phyloP scores from a whole-genome alignment of 495 filamentous ascomycete species.

The Xeromyces bisporus region DNA sequence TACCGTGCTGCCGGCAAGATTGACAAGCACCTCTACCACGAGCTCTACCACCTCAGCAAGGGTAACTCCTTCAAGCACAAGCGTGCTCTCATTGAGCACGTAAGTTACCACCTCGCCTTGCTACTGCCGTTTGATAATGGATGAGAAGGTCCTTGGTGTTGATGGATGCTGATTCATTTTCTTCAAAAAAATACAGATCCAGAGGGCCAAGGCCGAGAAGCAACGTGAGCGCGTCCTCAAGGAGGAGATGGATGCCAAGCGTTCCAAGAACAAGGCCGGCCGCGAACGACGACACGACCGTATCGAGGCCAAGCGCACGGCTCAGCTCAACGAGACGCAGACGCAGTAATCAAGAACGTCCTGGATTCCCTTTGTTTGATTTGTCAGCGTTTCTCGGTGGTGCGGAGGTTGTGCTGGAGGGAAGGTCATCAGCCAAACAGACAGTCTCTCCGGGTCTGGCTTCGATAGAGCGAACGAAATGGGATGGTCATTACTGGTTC shows the following conservation, averaged over 20 bases:
- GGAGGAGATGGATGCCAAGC: conserved; percentile 99
- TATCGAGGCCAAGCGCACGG: conserved; percentile 73
- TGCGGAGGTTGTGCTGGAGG: conserved; percentile 23
- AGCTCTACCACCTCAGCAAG: conserved; percentile 98
- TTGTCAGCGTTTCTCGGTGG: conserved; percentile 15
- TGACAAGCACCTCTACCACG: conserved; percentile 99
- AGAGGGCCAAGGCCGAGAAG: conserved; percentile 99
- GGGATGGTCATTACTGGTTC: conserved; percentile 11
- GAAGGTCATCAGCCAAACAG: conserved; percentile 8
- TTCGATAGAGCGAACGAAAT: conserved; percentile 3
- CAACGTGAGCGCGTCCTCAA: conserved; percentile 81
- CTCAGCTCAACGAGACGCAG: conserved; percentile 51
- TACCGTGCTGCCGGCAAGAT: conserved; percentile 99
- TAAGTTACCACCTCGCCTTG: no score
- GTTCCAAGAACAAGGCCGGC: conserved; percentile 98
- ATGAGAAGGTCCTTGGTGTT: background rate
- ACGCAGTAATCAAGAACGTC: conserved; percentile 43
- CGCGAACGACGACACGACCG: conserved; percentile 91
- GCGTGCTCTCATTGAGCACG: conserved; percentile 97
- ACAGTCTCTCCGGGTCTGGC: conserved; percentile 2
- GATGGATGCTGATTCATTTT: background rate
- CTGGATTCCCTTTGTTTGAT: conserved; percentile 20
- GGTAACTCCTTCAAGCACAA: conserved; percentile 99
- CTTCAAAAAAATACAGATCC: conserved; percentile 49
- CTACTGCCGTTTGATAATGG: no score